These are phyloP conservation scores for Metschnikowia chrysomelidarum DNA, from an alignment of 805 yeast genomes.

Conservation along the genomic window DNA sequence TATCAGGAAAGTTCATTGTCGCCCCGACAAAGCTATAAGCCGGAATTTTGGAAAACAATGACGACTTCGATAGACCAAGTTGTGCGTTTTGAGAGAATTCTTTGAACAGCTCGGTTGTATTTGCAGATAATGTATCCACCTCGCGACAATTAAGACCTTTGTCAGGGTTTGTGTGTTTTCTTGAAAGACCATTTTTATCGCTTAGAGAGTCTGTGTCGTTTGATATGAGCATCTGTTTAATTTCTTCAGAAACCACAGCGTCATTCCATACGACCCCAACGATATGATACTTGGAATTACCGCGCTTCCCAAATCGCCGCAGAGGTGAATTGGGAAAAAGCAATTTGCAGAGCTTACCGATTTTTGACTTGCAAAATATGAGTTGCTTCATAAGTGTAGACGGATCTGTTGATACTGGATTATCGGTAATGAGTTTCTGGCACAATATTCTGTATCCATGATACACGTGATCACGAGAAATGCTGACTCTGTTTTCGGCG, in stretches of 20 bases:
- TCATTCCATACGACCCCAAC: conserved; percentile 41
- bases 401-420: conserved; percentile 35
- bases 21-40: conserved; percentile 5
- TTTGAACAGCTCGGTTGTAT: too few relatives aligned
- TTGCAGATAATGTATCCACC: too few relatives aligned
- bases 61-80: neutral
- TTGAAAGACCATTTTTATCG: too few relatives aligned
- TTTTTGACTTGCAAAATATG: conserved; percentile 41
- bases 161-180: too few relatives aligned
- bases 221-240: too few relatives aligned
- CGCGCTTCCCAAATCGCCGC: conserved; percentile 40
- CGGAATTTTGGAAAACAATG: neutral
- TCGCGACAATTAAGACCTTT: too few relatives aligned
- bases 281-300: conserved; percentile 43
- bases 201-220: too few relatives aligned
- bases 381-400: conserved; percentile 25
- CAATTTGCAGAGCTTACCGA: conserved; percentile 40
- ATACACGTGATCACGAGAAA: conserved; percentile 43
- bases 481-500: conserved; percentile 27
- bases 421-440: conserved; percentile 34
- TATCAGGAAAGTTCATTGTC: conserved; percentile 3
- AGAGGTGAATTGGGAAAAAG: conserved; percentile 37
- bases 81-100: too few relatives aligned
- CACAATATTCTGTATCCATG: conserved; percentile 41
- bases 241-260: conserved; percentile 30